phyloP scores from a whole-genome alignment of 2,329 filamentous ascomycete genomes.

The Stachybotrys elegans region DNA sequence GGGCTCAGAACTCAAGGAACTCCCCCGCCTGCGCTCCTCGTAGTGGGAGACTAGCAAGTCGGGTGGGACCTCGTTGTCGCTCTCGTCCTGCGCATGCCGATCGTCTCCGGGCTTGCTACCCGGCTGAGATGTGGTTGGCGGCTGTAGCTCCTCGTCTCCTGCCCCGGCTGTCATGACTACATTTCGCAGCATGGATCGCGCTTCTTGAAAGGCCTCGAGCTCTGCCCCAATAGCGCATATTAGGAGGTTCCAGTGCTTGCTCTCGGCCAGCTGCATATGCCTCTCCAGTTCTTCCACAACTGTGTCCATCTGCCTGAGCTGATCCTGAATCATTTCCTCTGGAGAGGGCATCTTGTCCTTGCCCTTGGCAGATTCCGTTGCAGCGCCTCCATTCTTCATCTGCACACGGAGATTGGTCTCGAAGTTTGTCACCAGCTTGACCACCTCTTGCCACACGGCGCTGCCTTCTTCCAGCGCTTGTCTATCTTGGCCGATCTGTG shows the following conservation, averaged over 20 bases:
- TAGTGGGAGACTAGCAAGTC: slow-evolving; percentile 31
- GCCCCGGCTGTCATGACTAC: slow-evolving; percentile 6
- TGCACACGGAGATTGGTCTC: slow-evolving; percentile 57
- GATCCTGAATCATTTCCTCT: slow-evolving; percentile 35
- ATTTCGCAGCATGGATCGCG: slow-evolving; percentile 46
- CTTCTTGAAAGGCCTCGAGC: slow-evolving; percentile 60
- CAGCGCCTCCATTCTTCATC: slow-evolving; percentile 33
- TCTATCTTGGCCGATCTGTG: slow-evolving; percentile 55
- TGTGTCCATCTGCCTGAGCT: slow-evolving; percentile 51
- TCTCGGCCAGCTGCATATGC: slow-evolving; percentile 50
- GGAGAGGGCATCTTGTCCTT: slow-evolving; percentile 24
- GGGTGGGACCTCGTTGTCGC: slow-evolving; percentile 38
- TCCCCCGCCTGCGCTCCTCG: slow-evolving; percentile 16
- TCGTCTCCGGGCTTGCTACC: not conserved
- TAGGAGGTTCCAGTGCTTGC: slow-evolving; percentile 66
- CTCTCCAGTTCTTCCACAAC: slow-evolving; percentile 52
- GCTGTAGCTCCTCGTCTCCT: slow-evolving; percentile 5
- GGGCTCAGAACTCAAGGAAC: not conserved
- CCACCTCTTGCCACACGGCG: slow-evolving; percentile 59
- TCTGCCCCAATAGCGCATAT: slow-evolving; percentile 74
- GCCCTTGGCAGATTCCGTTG: slow-evolving; percentile 17
- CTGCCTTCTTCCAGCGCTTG: slow-evolving; percentile 63
- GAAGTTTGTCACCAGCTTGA: slow-evolving; percentile 56
- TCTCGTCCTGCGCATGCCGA: slow-evolving; percentile 16
- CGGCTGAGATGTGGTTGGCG: slow-evolving; percentile 5